Percentiles rank a stretch among this genome's conserved stretches.
Evolutionary conservation across 768 basidiomycete species (phyloP).

Genomic region (Suillus luteus): DNA sequence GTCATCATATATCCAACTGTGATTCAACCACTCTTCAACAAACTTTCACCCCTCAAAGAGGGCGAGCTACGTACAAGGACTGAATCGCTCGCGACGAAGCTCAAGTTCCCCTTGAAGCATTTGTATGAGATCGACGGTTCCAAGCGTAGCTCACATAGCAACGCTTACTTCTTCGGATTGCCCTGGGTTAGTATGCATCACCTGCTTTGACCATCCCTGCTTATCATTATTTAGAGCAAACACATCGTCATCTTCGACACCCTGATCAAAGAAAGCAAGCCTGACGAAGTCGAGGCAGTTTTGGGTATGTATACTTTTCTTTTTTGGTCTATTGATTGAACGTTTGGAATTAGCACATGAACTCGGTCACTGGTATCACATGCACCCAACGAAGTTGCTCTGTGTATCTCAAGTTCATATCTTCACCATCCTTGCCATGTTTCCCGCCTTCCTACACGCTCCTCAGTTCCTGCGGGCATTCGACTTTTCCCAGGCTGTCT

Average conservation of each 20-base stretch:
- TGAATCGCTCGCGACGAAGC: conserved; percentile 72
- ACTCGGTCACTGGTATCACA: conserved; percentile 93
- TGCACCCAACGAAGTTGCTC: conserved; percentile 89
- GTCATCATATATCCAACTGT: conserved; percentile 80
- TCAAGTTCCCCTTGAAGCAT: conserved; percentile 93
- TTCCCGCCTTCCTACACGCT: conserved; percentile 87
- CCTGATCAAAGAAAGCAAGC: conserved; percentile 85
- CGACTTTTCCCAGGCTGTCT: conserved; percentile 69
- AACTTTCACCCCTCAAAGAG: conserved; percentile 79
- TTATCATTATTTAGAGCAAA: conserved; percentile 57
- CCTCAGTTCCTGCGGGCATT: conserved; percentile 79
- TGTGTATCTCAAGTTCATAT: conserved; percentile 85
- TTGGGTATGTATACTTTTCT: conserved; percentile 45
- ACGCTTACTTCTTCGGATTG: conserved; percentile 98
- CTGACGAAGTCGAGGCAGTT: conserved; percentile 97
- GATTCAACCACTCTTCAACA: conserved; percentile 98
- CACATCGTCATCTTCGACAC: conserved; percentile 98
- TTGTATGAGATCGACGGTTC: conserved; percentile 97
- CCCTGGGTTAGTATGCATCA: conserved; percentile 67
- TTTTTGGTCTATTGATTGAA: neutral
- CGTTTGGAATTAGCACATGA: conserved; percentile 67
- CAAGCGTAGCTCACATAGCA: conserved; percentile 92
- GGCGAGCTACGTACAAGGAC: conserved; percentile 80
- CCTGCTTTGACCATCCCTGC: neutral
- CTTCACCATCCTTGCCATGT: conserved; percentile 81